These are phyloP conservation scores for Biancaea sappan DNA, from an alignment of 306 rosid genomes.

Conservation along the genomic window DNA sequence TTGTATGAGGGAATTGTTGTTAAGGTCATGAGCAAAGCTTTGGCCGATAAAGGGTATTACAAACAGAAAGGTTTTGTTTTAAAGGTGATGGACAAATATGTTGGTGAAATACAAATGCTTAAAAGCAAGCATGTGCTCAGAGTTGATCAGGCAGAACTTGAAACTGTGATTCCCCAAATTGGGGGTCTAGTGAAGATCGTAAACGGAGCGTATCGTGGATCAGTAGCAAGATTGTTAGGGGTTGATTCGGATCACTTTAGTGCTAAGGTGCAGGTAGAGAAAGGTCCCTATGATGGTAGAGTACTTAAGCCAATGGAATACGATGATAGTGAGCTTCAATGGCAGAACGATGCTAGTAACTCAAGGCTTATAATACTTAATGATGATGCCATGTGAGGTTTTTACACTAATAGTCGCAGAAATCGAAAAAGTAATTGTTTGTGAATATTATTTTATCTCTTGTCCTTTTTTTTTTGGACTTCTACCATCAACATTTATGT, in stretches of 20 bases:
- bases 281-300: slow-evolving; percentile 87
- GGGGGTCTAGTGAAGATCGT: slow-evolving; percentile 86
- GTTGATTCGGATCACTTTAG: slow-evolving; percentile 72
- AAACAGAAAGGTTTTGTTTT: slow-evolving; percentile 82
- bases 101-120: slow-evolving; percentile 87
- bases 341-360: not conserved
- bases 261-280: slow-evolving; percentile 89
- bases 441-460: no score
- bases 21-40: slow-evolving; percentile 85
- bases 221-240: slow-evolving; percentile 63
- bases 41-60: slow-evolving; percentile 87
- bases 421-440: no score
- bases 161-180: slow-evolving; percentile 88
- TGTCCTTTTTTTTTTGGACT: no score
- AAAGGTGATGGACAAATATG: slow-evolving; percentile 81
- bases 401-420: no score
- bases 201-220: slow-evolving; percentile 90
- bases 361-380: no score
- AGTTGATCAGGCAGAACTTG: slow-evolving; percentile 88
- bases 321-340: slow-evolving; percentile 58
- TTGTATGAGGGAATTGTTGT: slow-evolving; percentile 74
- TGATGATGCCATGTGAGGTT: no score
- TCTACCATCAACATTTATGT: no score
- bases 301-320: slow-evolving; percentile 81
- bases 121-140: slow-evolving; percentile 84